Base-by-base conservation (phyloP, 1,284 basidiomycete genomes). In the Rhodotorula sp. region DNA sequence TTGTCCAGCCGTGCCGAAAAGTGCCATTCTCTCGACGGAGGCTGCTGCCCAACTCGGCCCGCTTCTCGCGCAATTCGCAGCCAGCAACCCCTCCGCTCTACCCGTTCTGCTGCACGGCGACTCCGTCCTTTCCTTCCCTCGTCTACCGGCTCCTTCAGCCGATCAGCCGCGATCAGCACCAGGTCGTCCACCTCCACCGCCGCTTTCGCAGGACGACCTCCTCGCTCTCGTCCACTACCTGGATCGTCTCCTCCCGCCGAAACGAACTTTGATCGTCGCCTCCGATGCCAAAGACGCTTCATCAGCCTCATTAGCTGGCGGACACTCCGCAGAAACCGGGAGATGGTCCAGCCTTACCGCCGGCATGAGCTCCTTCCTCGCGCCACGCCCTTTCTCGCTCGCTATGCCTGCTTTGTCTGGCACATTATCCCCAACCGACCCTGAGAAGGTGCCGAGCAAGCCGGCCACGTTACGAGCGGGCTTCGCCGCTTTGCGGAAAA, bases 41-140 rank as follows among this genome's bases (percentile, higher is more conserved):
- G 51, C 53, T n/a, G 40, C 55, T 13, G 15, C 55, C 0, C 72
- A 74, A 50, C 58, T 74, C 20, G 47, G n/a, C 1, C 72, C 72
- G 3, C 64, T 74, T 2, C 46, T 74, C 55, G 28, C 59, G 2
- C 72, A 74, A 24, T 68, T 72, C 59, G 54, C 67, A 31, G 70
- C 70, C 8, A 64, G 59, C 20, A 58, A 72, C 34, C 54, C 70
- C 7, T 60, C 55, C 1, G 47, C 53, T 2, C 51, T 64, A 5
- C 69, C 70, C 0, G 55, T 74, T 46, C 63, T 74, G 24, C 59
- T 72, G 3, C 69, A 69, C 63, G n/a, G n/a, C 52, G 2, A 30
- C 10, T 37, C 56, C 2, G 51, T 69, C 26, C 54, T 74, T 26
- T 58, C 59, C n/a, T 48, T 71, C 0, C 67, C 69, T 6, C 34